Percentiles rank a stretch among this genome's conserved stretches.
These are phyloP conservation scores for Penicillium soppii DNA, from an alignment of 495 filamentous ascomycete species.

Conservation along the genomic window DNA sequence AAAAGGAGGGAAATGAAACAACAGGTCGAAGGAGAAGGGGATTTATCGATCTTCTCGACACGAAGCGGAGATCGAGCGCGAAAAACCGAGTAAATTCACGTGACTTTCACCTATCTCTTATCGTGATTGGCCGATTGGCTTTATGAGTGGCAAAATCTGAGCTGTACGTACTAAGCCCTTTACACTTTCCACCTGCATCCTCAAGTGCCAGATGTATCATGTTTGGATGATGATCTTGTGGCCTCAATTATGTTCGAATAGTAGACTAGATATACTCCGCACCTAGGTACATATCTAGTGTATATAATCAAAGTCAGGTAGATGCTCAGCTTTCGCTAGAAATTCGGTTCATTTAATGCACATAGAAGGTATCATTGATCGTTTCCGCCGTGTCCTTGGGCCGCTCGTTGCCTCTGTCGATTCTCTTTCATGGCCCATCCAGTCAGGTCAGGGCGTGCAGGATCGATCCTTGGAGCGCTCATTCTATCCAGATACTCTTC, in stretches of 20 bases:
- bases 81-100: slow-evolving; percentile 28
- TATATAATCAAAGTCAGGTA: too few species aligned
- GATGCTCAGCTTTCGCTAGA: not conserved
- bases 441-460: slow-evolving; percentile 46
- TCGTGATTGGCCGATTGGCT: slow-evolving; percentile 20
- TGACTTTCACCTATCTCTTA: slow-evolving; percentile 9
- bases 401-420: slow-evolving; percentile 33
- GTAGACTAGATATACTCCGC: too few species aligned
- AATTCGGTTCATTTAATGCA: not conserved
- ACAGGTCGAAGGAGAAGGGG: slow-evolving; percentile 18
- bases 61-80: slow-evolving; percentile 14
- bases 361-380: slow-evolving; percentile 12
- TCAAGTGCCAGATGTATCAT: too few species aligned
- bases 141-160: slow-evolving; percentile 9
- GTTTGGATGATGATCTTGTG: not conserved
- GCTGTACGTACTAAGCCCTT: not conserved
- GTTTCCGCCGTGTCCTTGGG: slow-evolving; percentile 16
- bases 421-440: slow-evolving; percentile 54
- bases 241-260: too few species aligned
- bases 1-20: slow-evolving; percentile 21
- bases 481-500: slow-evolving; percentile 64
- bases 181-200: too few species aligned
- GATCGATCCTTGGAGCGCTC: slow-evolving; percentile 60
- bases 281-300: too few species aligned
- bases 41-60: slow-evolving; percentile 10